Evolutionary conservation across 345 rosid genomes (phyloP).

Genomic region (Eucalyptus leucophloia): DNA sequence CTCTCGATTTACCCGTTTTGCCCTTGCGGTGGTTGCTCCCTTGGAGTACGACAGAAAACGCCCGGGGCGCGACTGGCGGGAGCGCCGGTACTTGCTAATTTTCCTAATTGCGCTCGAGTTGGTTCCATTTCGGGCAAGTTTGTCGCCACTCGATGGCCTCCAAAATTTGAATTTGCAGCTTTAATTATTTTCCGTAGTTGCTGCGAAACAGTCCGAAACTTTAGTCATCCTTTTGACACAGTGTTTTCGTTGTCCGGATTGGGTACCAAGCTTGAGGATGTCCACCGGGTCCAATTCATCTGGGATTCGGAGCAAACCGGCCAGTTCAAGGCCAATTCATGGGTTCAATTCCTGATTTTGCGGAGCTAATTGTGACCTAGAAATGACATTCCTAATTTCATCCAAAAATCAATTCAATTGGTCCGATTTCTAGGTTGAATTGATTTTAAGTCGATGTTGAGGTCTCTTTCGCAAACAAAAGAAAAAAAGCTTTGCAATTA

Average conservation of each 20-base stretch:
- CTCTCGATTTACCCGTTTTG: neutral
- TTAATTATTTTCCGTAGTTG: neutral
- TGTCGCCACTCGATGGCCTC: neutral
- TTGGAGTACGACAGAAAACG: neutral
- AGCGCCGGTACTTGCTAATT: neutral
- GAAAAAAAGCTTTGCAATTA: neutral
- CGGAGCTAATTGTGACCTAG: fast-evolving
- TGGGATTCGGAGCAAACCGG: fast-evolving
- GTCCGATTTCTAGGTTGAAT: fast-evolving
- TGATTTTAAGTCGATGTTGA: fast-evolving
- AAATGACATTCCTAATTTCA: neutral
- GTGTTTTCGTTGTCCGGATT: neutral
- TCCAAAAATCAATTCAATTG: fast-evolving
- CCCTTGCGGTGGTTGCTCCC: neutral
- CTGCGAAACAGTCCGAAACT: neutral
- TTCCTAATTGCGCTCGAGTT: neutral
- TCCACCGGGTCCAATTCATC: fast-evolving
- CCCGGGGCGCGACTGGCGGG: neutral
- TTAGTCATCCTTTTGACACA: neutral
- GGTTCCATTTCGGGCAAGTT: neutral
- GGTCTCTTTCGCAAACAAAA: neutral
- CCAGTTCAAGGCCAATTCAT: fast-evolving
- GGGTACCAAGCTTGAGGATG: neutral
- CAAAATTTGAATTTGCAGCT: neutral
- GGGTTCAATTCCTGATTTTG: neutral